Evolutionary conservation across 2,329 filamentous ascomycete genomes (phyloP).

Genomic region (Fusarium buxicola): DNA sequence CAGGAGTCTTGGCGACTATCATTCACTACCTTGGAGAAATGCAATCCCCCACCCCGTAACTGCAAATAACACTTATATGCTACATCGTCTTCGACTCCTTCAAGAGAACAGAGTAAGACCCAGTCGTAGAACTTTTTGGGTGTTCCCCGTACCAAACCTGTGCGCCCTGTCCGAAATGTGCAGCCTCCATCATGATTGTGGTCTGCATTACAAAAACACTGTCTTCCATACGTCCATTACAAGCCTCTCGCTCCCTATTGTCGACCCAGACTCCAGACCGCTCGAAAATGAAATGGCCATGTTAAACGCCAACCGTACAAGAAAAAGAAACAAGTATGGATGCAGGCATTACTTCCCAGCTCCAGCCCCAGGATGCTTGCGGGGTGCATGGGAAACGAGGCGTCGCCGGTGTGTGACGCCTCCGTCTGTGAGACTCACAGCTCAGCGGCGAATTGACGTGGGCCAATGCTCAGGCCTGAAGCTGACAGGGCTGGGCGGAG

Average conservation of each 20-base stretch:
- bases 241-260: constrained; percentile 17
- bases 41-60: not conserved
- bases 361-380: constrained; percentile 6
- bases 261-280: constrained; percentile 38
- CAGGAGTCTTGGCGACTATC: constrained; percentile 9
- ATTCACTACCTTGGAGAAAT: constrained; percentile 14
- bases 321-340: not conserved
- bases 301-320: constrained; percentile 30
- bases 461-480: constrained; percentile 69
- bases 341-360: constrained; percentile 4
- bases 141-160: constrained; percentile 24
- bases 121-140: constrained; percentile 31
- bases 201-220: constrained; percentile 23
- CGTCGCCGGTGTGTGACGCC: constrained; percentile 21
- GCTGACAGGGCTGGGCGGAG: constrained; percentile 72
- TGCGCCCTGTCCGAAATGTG: constrained; percentile 34
- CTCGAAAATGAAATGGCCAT: constrained; percentile 26
- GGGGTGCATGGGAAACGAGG: constrained; percentile 20
- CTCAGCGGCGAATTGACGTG: constrained; percentile 48
- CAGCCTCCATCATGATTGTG: constrained; percentile 13
- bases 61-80: constrained; percentile 5
- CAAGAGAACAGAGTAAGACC: constrained; percentile 12
- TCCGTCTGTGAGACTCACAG: constrained; percentile 18
- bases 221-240: constrained; percentile 30
- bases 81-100: constrained; percentile 11